A percentile compares a stretch with the other conserved stretches of the same genome.
These are phyloP conservation scores for Serpula lacrymans DNA, from an alignment of 768 basidiomycete species.

Conservation along the genomic window DNA sequence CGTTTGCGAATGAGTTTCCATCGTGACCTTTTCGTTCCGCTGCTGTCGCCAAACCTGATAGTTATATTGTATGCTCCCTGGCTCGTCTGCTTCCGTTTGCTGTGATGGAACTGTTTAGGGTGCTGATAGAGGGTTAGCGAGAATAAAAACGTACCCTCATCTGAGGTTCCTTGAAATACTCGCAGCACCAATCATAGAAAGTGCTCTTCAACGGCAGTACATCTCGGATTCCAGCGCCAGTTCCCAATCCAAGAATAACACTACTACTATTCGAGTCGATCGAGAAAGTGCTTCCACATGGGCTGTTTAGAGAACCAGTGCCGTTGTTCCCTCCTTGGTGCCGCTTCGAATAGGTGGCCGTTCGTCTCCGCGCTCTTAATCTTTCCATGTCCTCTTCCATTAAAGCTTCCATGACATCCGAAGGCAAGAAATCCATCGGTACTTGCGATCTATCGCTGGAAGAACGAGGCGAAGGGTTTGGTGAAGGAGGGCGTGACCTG, in stretches of 20 bases:
- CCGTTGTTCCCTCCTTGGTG: conserved; percentile 36
- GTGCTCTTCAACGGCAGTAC: conserved; percentile 85
- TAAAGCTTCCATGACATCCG: conserved; percentile 81
- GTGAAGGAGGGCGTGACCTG: conserved; percentile 9
- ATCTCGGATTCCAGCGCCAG: conserved; percentile 78
- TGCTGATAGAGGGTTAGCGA: too few relatives aligned
- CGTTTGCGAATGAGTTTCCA: conserved; percentile 67
- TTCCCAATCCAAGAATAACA: conserved; percentile 73
- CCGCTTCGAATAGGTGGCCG: conserved; percentile 37
- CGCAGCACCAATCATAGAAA: conserved; percentile 94
- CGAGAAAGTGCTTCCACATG: conserved; percentile 75
- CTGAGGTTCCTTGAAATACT: conserved; percentile 98
- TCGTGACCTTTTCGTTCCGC: conserved; percentile 78
- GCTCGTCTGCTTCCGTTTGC: conserved; percentile 95
- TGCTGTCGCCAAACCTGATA: conserved; percentile 93
- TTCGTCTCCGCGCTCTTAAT: conserved; percentile 61
- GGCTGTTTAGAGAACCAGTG: conserved; percentile 51
- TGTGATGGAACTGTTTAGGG: conserved; percentile 31
- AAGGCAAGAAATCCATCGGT: conserved; percentile 59
- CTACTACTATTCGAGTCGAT: conserved; percentile 66
- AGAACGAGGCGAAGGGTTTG: neutral
- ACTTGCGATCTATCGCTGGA: conserved; percentile 18
- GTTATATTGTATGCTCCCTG: conserved; percentile 90
- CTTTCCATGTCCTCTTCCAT: conserved; percentile 96
- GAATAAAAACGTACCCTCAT: conserved; percentile 72